Evolutionary conservation across 306 rosid genomes (phyloP).

Genomic region (Sindora glabra): DNA sequence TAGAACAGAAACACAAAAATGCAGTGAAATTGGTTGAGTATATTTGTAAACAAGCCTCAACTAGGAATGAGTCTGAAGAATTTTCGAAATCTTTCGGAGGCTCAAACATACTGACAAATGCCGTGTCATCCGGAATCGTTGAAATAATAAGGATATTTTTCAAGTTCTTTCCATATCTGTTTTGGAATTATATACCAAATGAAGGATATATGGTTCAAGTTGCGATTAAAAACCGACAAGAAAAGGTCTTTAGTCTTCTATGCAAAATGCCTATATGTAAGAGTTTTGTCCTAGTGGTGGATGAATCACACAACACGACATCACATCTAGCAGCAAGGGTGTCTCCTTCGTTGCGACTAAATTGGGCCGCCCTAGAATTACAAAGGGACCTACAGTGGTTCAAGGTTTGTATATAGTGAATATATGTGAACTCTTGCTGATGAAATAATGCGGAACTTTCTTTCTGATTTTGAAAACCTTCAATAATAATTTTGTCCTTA

Average conservation of each 20-base stretch:
- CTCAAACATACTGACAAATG: neutral
- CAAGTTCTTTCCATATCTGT: slow-evolving; percentile 34
- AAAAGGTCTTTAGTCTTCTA: slow-evolving; percentile 29
- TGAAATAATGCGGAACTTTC: too few relatives aligned
- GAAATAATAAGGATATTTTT: slow-evolving; percentile 35
- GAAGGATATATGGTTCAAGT: slow-evolving; percentile 24
- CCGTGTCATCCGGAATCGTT: slow-evolving; percentile 33
- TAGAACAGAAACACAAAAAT: slow-evolving; percentile 29
- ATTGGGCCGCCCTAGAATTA: slow-evolving; percentile 51
- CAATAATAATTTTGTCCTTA: too few relatives aligned
- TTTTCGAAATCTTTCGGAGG: slow-evolving; percentile 23
- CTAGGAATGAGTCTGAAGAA: neutral
- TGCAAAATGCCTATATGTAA: slow-evolving; percentile 30
- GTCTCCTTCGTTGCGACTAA: slow-evolving; percentile 16
- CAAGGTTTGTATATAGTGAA: slow-evolving; percentile 38
- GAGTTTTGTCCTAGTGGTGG: slow-evolving; percentile 7
- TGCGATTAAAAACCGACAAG: slow-evolving; percentile 38
- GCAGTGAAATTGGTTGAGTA: slow-evolving; percentile 30
- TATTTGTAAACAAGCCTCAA: slow-evolving; percentile 20
- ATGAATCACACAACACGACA: slow-evolving; percentile 31
- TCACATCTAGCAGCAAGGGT: slow-evolving; percentile 47
- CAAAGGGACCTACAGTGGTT: slow-evolving; percentile 47
- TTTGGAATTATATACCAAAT: slow-evolving; percentile 22
- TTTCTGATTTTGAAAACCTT: too few relatives aligned
- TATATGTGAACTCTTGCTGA: too few relatives aligned